A percentile compares a stretch with the other conserved stretches of the same genome.
Conservation (phyloP, 2,329 filamentous ascomycete species). For the Hypoxylon sp. region DNA sequence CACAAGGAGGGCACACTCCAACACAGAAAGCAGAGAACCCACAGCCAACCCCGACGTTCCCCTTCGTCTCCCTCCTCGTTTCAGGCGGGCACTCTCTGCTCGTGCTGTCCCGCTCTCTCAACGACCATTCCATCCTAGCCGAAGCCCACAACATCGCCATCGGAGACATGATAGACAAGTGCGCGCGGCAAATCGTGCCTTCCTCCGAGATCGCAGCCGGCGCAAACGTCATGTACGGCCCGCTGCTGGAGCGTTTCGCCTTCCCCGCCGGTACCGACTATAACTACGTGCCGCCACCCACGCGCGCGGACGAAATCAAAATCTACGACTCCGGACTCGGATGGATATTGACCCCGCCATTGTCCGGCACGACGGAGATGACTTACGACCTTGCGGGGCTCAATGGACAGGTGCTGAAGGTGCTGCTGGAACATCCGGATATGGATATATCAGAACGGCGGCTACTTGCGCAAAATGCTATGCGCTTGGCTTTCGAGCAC, state of each 20-base stretch:
- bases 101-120: slow-evolving; percentile 78
- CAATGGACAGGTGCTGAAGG: slow-evolving; percentile 73
- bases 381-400: slow-evolving; percentile 83
- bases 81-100: slow-evolving; percentile 95
- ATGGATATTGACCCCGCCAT: slow-evolving; percentile 80
- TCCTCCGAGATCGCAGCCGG: slow-evolving; percentile 65
- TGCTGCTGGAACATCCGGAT: slow-evolving; percentile 58
- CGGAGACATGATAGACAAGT: slow-evolving; percentile 91
- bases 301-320: slow-evolving; percentile 71
- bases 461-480: slow-evolving; percentile 78
- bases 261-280: slow-evolving; percentile 68
- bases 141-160: slow-evolving; percentile 85
- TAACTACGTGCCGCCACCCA: slow-evolving; percentile 70
- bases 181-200: slow-evolving; percentile 82
- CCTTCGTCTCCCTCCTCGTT: slow-evolving; percentile 89
- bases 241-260: slow-evolving; percentile 83
- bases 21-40: slow-evolving; percentile 3
- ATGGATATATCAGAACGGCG: slow-evolving; percentile 74
- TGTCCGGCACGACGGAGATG: slow-evolving; percentile 70
- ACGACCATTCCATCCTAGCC: slow-evolving; percentile 80
- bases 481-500: slow-evolving; percentile 90
- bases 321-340: slow-evolving; percentile 57
- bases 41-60: slow-evolving; percentile 71
- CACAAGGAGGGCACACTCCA: background rate
- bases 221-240: slow-evolving; percentile 82